Evolutionary conservation across 495 filamentous ascomycete species (phyloP).

Genomic region (Echria macrotheca): DNA sequence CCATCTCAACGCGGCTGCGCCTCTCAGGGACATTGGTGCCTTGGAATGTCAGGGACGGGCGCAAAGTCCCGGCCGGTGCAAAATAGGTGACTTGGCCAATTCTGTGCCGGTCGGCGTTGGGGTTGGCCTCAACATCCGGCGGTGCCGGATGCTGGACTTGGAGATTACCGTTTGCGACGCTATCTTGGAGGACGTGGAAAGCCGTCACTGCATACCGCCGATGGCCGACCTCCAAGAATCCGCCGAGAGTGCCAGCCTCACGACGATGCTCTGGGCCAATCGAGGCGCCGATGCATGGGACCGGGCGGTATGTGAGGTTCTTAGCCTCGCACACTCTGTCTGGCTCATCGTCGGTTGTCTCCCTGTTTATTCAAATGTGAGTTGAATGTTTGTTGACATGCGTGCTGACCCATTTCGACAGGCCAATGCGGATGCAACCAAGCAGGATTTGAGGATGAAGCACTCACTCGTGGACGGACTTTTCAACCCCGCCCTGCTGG

Average conservation of each 20-base stretch:
- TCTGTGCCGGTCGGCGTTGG: not conserved
- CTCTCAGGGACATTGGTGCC: not conserved
- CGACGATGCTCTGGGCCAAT: slow-evolving; percentile 2
- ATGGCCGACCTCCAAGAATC: slow-evolving; percentile 6
- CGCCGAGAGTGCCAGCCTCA: slow-evolving; percentile 12
- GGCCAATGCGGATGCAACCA: no score
- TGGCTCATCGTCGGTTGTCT: not conserved
- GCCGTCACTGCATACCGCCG: slow-evolving; percentile 12
- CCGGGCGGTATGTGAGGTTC: slow-evolving; percentile 3
- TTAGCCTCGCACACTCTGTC: slow-evolving; percentile 9
- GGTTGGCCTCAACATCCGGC: slow-evolving; percentile 4
- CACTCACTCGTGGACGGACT: no score
- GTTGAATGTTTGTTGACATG: no score
- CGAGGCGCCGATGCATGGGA: slow-evolving; percentile 11
- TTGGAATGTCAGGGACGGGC: slow-evolving; percentile 13
- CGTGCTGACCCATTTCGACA: no score
- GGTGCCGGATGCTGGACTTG: slow-evolving; percentile 11
- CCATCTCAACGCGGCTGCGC: slow-evolving; percentile 11
- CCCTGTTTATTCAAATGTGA: not conserved
- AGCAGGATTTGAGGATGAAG: no score
- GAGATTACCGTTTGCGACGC: not conserved
- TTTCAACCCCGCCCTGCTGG: no score
- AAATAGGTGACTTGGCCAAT: slow-evolving; percentile 9
- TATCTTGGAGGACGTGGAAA: slow-evolving; percentile 10
- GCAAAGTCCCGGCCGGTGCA: not conserved